Percentiles rank a stretch among this genome's conserved stretches.
These are phyloP conservation scores for Gracilaria gracilis DNA, from an alignment of 23 red algal genomes.

Conservation along the genomic window DNA sequence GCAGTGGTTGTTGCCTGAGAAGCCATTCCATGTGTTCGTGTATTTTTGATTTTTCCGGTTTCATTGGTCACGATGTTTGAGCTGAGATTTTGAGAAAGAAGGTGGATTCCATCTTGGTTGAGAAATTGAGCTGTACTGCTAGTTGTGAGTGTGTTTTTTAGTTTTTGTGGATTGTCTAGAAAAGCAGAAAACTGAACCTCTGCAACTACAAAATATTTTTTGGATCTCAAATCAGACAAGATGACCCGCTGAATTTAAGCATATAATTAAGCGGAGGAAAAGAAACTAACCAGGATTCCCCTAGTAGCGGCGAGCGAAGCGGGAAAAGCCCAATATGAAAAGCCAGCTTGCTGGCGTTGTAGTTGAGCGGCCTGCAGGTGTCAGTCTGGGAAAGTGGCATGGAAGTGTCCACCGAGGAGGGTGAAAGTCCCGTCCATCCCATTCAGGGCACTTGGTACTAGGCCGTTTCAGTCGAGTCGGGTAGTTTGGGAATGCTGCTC, in stretches of 20 bases:
- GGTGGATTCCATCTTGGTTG: no score
- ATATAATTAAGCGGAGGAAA: constrained; percentile 96
- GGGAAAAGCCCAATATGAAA: constrained; percentile 89
- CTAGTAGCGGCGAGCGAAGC: constrained; percentile 97
- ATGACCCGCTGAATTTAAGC: constrained; percentile 94
- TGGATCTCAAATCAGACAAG: constrained; percentile 95
- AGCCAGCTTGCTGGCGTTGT: constrained; percentile 69
- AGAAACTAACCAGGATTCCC: constrained; percentile 95
- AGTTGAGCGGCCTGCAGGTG: constrained; percentile 45
- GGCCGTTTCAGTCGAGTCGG: constrained; percentile 81
- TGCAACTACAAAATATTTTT: no score
- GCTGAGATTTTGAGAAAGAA: no score
- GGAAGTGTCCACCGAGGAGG: constrained; percentile 72
- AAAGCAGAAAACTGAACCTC: no score
- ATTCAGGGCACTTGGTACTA: constrained; percentile 56
- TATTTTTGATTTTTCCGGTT: no score
- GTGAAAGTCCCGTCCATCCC: constrained; percentile 90
- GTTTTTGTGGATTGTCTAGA: no score
- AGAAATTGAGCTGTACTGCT: no score
- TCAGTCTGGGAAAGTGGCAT: constrained; percentile 58
- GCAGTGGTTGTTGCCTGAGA: no score
- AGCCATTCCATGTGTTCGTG: no score
- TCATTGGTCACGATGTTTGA: no score
- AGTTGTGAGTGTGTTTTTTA: no score
- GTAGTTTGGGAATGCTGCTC: constrained; percentile 95